A percentile compares a stretch with the other conserved stretches of the same genome.
Evolutionary conservation across 139 green algal species (phyloP).

Genomic region (Asterochloris erici): DNA sequence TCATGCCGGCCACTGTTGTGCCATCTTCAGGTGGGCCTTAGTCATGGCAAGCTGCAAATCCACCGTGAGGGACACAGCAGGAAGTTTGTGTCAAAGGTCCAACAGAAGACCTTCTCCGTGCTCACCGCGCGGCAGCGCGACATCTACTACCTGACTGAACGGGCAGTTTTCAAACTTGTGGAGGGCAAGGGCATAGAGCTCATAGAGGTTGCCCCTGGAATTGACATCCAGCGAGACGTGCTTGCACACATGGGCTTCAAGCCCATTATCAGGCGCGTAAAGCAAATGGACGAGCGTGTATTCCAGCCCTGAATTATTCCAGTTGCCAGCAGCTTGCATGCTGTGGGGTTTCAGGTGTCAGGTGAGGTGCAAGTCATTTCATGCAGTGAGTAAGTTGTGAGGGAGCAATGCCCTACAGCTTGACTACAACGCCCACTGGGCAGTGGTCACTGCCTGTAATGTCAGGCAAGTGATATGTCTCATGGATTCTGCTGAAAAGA

Average conservation of each 20-base stretch:
- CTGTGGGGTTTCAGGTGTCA: no score
- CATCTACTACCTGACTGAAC: constrained; percentile 48
- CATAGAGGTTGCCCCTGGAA: constrained; percentile 44
- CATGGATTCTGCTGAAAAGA: constrained; percentile 39
- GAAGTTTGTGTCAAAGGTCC: constrained; percentile 35
- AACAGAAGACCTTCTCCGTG: constrained; percentile 39
- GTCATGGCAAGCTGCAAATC: constrained; percentile 26
- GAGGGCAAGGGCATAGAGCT: constrained; percentile 26
- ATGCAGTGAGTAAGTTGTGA: no score
- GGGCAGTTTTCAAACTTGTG: constrained; percentile 38
- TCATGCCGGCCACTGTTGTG: background rate
- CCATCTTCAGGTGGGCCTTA: constrained; percentile 21
- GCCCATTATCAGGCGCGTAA: constrained; percentile 16
- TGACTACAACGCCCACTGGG: constrained; percentile 19
- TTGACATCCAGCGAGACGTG: constrained; percentile 39
- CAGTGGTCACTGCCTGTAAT: constrained; percentile 21
- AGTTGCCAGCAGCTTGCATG: no score
- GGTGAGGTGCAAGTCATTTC: no score
- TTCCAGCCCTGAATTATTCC: background rate
- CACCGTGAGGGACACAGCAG: constrained; percentile 24
- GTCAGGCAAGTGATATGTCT: constrained; percentile 58
- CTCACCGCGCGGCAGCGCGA: background rate
- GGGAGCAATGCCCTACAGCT: background rate
- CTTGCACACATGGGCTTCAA: constrained; percentile 43
- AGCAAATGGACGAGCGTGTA: constrained; percentile 23